These are phyloP conservation scores for Abelmoschus esculentus DNA, from an alignment of 345 rosid species.

Conservation along the genomic window DNA sequence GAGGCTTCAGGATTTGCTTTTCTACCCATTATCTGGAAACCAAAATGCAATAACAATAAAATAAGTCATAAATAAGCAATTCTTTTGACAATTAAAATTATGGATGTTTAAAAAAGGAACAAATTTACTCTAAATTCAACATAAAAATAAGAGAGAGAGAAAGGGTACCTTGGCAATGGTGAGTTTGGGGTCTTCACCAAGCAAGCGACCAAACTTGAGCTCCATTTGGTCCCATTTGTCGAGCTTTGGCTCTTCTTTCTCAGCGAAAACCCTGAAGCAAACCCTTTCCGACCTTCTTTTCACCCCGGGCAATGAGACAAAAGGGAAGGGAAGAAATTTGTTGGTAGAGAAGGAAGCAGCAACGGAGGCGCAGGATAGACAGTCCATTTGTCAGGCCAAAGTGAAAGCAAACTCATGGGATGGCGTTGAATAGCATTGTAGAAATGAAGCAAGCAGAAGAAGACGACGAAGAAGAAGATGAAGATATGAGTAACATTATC, in stretches of 20 bases:
- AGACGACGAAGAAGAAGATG: background rate
- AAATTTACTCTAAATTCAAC: background rate
- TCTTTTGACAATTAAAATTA: background rate
- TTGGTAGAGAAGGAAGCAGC: conserved; percentile 21
- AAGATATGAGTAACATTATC: background rate
- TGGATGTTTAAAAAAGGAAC: background rate
- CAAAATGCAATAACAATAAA: conserved; percentile 5
- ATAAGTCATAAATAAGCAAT: background rate
- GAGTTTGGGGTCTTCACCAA: conserved; percentile 91
- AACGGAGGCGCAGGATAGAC: conserved; percentile 37
- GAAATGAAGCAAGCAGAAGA: background rate
- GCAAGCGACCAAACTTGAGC: conserved; percentile 74
- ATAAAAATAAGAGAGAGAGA: background rate
- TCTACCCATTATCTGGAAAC: conserved; percentile 61
- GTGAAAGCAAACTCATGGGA: background rate
- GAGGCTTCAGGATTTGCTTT: conserved; percentile 76
- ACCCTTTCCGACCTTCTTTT: conserved; percentile 16
- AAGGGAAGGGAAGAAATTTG: background rate
- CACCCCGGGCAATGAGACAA: conserved; percentile 7
- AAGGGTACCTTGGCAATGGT: conserved; percentile 74
- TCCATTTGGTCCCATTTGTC: conserved; percentile 83
- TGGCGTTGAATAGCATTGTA: background rate
- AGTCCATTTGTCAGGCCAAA: conserved; percentile 40
- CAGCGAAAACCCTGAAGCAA: conserved; percentile 33
- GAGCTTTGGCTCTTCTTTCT: conserved; percentile 52